These are phyloP conservation scores for Withania somnifera DNA, from an alignment of 305 asterid species.

Conservation along the genomic window DNA sequence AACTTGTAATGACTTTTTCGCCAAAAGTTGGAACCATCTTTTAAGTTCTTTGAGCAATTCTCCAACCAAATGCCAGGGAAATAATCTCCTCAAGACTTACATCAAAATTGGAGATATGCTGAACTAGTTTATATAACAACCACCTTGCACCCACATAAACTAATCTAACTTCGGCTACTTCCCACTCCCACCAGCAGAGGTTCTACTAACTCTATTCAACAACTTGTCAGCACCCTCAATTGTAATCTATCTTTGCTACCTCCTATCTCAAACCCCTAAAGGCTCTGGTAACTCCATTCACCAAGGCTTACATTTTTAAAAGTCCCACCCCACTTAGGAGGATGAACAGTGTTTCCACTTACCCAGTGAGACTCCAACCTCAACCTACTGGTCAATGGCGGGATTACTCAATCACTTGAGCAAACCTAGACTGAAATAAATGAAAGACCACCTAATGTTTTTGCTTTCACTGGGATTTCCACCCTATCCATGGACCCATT, in stretches of 20 bases:
- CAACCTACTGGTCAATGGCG: too few relatives aligned
- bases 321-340: too few relatives aligned
- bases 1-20: not conserved
- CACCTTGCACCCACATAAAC: not conserved
- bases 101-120: not conserved
- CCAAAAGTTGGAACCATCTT: not conserved
- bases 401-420: too few relatives aligned
- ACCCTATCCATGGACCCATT: not conserved
- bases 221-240: not conserved
- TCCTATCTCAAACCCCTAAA: not conserved
- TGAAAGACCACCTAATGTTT: not conserved
- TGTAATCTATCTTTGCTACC: not conserved
- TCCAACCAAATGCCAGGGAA: not conserved
- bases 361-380: too few relatives aligned
- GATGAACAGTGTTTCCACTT: too few relatives aligned
- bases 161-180: not conserved
- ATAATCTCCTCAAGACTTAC: not conserved
- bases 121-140: not conserved
- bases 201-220: not conserved
- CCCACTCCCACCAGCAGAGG: not conserved
- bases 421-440: not conserved
- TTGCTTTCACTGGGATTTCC: not conserved
- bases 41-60: not conserved
- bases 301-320: not conserved
- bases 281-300: not conserved